A percentile compares a stretch with the other conserved stretches of the same genome.
phyloP scores from a whole-genome alignment of 768 basidiomycete species.

The Suillus subalutaceus region DNA sequence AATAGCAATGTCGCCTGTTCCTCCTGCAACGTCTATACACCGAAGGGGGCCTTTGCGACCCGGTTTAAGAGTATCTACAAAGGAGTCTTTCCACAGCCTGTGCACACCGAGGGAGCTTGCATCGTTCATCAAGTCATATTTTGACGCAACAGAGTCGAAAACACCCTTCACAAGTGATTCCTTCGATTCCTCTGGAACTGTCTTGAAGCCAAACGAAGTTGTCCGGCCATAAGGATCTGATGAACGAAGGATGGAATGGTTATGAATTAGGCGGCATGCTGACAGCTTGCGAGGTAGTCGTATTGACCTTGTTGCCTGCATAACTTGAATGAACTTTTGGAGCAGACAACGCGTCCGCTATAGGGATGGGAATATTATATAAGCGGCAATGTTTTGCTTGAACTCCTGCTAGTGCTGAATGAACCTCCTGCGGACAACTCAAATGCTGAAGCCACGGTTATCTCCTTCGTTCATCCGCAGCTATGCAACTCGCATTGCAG shows the following conservation, averaged over 20 bases:
- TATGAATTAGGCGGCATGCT: slow-evolving; percentile 21
- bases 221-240: slow-evolving; percentile 41
- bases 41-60: slow-evolving; percentile 73
- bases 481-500: slow-evolving; percentile 45
- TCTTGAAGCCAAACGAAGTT: slow-evolving; percentile 92
- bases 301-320: slow-evolving; percentile 8
- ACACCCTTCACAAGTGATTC: slow-evolving; percentile 90
- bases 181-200: slow-evolving; percentile 84
- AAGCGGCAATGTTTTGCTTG: not conserved
- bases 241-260: slow-evolving; percentile 11
- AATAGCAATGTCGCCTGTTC: slow-evolving; percentile 96
- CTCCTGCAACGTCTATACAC: slow-evolving; percentile 96
- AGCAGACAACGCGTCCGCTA: not conserved
- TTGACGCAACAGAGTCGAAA: slow-evolving; percentile 93
- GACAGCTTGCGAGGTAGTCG: slow-evolving; percentile 6
- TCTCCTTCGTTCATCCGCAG: slow-evolving; percentile 28
- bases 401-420: too few relatives aligned
- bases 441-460: slow-evolving; percentile 27
- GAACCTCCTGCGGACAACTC: not conserved
- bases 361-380: slow-evolving; percentile 3
- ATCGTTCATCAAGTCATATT: slow-evolving; percentile 99
- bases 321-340: not conserved
- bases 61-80: slow-evolving; percentile 74
- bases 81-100: slow-evolving; percentile 94
- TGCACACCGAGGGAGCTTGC: slow-evolving; percentile 97